Evolutionary conservation across 129 eudicot species (phyloP), one percentile per base, ranked within the genome.

Genomic region (Deinandra increscens): DNA sequence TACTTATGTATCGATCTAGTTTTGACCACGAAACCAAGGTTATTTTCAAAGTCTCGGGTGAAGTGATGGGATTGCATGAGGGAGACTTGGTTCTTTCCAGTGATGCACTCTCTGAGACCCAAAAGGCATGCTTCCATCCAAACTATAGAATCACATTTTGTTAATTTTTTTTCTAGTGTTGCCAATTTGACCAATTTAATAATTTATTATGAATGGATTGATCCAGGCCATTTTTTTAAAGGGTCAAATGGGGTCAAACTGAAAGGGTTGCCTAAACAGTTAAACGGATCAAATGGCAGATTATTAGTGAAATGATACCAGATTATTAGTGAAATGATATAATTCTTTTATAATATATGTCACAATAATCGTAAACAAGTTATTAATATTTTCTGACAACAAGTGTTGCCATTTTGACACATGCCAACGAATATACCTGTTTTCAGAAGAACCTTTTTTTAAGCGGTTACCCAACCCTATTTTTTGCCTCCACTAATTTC

Each of bases 1-100:
- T 31, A 58, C 64, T 67, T 45, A 49, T 75, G 79, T 89, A 77
- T 54, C 42, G 18, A 19, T 54, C 54, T 31, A 33, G 41, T n/a
- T 34, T 55, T 41, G 66, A 83, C 48, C 72, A 54, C n/a, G 75
- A 59, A 9, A 67, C 31, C 0, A 80, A 80, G 33, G 88, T 86
- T 56, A 72, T 80, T 45, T 82, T 89, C 62, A 84, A 78, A 53
- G 74, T 80, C 56, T 80, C 80, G 5, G 90, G 88, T 29, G 77
- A 75, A 48, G 75, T 78, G 36, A 76, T 79, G 62, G 96, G 90
- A 78, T 14, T 84, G 39, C 63, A 68, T 45, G 48, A 45, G 48
- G 70, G 74, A 1, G 58, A 66, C 42, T 71, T 51, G 20, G 69
- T 31, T 66, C 60, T 60, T 56, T 74, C 78, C 29, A 17, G 51